phyloP scores from a whole-genome alignment of 768 basidiomycete genomes.

The Lanmaoa pseudosensibilis region DNA sequence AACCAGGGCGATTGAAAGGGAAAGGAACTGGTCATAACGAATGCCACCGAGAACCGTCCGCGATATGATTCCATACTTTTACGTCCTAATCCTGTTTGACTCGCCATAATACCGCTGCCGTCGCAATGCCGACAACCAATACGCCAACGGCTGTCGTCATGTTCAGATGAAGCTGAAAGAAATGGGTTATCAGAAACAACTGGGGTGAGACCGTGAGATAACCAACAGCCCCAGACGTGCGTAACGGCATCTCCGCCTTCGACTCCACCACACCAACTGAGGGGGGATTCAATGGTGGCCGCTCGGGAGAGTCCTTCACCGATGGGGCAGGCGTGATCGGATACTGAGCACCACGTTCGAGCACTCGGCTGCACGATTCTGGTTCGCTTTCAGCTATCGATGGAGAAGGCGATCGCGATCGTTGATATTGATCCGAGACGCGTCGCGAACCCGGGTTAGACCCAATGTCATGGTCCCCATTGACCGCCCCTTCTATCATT shows the following conservation, averaged over 20 bases:
- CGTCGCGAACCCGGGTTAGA: slow-evolving; percentile 24
- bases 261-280: slow-evolving; percentile 13
- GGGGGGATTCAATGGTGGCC: slow-evolving; percentile 9
- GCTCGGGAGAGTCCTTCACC: slow-evolving; percentile 31
- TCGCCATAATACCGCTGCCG: slow-evolving; percentile 73
- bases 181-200: slow-evolving; percentile 20
- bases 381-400: slow-evolving; percentile 33
- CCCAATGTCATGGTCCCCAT: slow-evolving; percentile 16
- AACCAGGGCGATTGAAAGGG: slow-evolving; percentile 12
- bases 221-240: slow-evolving; percentile 31
- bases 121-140: slow-evolving; percentile 63
- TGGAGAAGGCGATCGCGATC: slow-evolving; percentile 32
- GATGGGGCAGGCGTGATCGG: slow-evolving; percentile 34
- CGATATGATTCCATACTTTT: slow-evolving; percentile 13
- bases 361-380: slow-evolving; percentile 21
- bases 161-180: slow-evolving; percentile 31
- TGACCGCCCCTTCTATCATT: slow-evolving; percentile 33
- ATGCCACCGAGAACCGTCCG: slow-evolving; percentile 16
- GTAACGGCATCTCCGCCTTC: slow-evolving; percentile 19
- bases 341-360: slow-evolving; percentile 24
- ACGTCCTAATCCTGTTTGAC: slow-evolving; percentile 47
- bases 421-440: slow-evolving; percentile 24
- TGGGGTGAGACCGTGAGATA: slow-evolving; percentile 17
- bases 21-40: slow-evolving; percentile 18
- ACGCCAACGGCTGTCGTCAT: slow-evolving; percentile 60